These are phyloP conservation scores for Cladosporium sp. DNA, from an alignment of 2,329 filamentous ascomycete species.

Conservation along the genomic window DNA sequence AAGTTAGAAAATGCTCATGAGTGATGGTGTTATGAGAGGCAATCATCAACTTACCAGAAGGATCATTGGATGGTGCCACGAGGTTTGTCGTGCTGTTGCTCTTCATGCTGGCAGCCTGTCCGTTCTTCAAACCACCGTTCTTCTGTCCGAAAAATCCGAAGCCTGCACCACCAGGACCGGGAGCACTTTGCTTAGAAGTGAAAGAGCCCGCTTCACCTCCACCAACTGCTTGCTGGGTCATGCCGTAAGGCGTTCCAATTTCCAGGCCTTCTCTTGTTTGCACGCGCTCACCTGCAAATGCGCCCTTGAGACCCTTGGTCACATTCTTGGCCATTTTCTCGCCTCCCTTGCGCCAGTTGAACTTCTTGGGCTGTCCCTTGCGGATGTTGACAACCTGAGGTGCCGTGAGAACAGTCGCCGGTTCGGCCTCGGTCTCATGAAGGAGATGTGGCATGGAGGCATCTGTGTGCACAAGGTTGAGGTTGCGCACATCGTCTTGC, in stretches of 20 bases:
- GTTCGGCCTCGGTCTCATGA: conserved; percentile 64
- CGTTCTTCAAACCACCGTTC: conserved; percentile 34
- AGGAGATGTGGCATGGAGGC: conserved; percentile 44
- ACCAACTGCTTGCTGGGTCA: conserved; percentile 33
- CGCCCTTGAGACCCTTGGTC: conserved; percentile 89
- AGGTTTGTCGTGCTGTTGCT: conserved; percentile 48
- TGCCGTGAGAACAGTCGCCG: conserved; percentile 61
- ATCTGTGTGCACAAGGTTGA: conserved; percentile 34
- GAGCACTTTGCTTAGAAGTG: conserved; percentile 25
- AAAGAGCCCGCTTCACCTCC: conserved; percentile 35
- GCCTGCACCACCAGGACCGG: conserved; percentile 17
- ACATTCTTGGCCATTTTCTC: conserved; percentile 93
- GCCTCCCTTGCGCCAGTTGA: conserved; percentile 97
- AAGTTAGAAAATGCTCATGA: conserved; percentile 26
- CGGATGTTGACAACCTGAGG: conserved; percentile 95
- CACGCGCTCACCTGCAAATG: conserved; percentile 57
- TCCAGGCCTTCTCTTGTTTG: conserved; percentile 30
- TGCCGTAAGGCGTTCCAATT: conserved; percentile 37
- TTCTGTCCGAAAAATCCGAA: conserved; percentile 42
- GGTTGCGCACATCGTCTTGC: conserved; percentile 44
- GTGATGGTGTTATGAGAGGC: background rate
- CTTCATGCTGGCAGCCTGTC: conserved; percentile 39
- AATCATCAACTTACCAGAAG: conserved; percentile 31
- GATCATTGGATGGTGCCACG: conserved; percentile 33
- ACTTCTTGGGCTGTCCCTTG: conserved; percentile 92